Percentiles rank a stretch among this genome's conserved stretches.
phyloP scores from a whole-genome alignment of 805 yeast species.

The Yarrowia divulgata region DNA sequence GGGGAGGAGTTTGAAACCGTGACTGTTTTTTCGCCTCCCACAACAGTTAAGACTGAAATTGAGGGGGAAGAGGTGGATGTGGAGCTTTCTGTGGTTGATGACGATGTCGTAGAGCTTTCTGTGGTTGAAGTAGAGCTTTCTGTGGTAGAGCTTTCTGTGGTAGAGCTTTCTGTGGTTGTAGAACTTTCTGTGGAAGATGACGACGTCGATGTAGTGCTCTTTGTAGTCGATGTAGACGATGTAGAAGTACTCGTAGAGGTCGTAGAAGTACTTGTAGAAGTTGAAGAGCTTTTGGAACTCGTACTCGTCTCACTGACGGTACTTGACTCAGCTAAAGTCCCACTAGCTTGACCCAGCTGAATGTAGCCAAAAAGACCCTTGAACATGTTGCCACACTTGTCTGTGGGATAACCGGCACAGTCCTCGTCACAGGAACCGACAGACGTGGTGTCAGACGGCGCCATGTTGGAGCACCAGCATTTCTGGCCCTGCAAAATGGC shows the following conservation, averaged over 20 bases:
- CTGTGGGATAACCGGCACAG: conserved; percentile 58
- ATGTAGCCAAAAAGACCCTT: conserved; percentile 63
- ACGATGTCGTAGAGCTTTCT: conserved; percentile 36
- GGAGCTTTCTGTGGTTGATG: conserved; percentile 42
- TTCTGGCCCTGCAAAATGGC: conserved; percentile 60
- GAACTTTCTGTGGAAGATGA: conserved; percentile 11
- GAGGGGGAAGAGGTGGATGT: conserved; percentile 40
- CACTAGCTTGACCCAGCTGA: conserved; percentile 51
- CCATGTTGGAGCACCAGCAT: conserved; percentile 69
- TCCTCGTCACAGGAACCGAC: conserved; percentile 48
- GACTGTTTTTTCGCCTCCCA: conserved; percentile 44
- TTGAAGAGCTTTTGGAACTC: no score
- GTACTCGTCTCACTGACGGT: no score
- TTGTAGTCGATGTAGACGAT: neutral
- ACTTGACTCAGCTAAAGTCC: conserved; percentile 43
- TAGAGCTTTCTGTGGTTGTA: conserved; percentile 33
- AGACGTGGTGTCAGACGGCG: conserved; percentile 56
- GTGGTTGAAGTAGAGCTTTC: conserved; percentile 24
- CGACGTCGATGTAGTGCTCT: conserved; percentile 9
- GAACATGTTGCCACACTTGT: conserved; percentile 55
- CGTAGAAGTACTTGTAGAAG: conserved; percentile 30
- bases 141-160: conserved; percentile 24
- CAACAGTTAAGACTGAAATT: conserved; percentile 46
- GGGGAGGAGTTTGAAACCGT: conserved; percentile 42
- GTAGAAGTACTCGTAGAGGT: conserved; percentile 29